These are phyloP conservation scores for Manihot esculenta DNA, from an alignment of 441 rosid genomes.

Conservation along the genomic window DNA sequence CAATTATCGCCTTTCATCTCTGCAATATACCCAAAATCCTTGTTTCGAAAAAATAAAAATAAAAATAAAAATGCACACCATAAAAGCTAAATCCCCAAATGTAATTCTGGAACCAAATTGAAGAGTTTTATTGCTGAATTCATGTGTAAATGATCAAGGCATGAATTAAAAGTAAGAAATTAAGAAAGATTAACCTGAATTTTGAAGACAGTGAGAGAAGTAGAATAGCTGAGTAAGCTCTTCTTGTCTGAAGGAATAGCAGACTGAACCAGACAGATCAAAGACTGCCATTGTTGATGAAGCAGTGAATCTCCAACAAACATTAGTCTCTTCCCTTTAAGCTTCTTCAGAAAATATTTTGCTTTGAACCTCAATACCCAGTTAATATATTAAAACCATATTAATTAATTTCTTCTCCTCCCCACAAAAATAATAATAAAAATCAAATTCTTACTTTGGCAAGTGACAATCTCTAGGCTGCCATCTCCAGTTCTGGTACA, in stretches of 20 bases:
- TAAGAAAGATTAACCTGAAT: constrained; percentile 41
- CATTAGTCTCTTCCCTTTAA: constrained; percentile 81
- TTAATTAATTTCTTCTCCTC: no score
- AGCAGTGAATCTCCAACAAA: constrained; percentile 85
- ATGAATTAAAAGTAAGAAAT: neutral
- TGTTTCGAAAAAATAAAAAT: no score
- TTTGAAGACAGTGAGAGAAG: constrained; percentile 53
- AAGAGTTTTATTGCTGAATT: no score
- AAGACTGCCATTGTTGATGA: constrained; percentile 84
- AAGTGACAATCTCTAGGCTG: constrained; percentile 69
- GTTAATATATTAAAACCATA: no score
- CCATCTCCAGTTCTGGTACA: constrained; percentile 85
- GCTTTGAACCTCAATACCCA: constrained; percentile 59
- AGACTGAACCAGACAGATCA: constrained; percentile 83
- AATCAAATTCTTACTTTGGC: constrained; percentile 55
- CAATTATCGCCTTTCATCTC: no score
- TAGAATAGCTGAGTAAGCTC: constrained; percentile 50
- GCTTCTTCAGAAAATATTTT: constrained; percentile 56
- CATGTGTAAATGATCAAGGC: neutral
- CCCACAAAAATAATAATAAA: no score
- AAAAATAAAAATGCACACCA: no score
- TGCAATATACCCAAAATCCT: no score
- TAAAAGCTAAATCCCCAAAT: no score
- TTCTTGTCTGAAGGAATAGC: constrained; percentile 52
- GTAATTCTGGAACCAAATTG: no score